Evolutionary conservation across 495 filamentous ascomycete species (phyloP).

Genomic region (Neurospora sp.): DNA sequence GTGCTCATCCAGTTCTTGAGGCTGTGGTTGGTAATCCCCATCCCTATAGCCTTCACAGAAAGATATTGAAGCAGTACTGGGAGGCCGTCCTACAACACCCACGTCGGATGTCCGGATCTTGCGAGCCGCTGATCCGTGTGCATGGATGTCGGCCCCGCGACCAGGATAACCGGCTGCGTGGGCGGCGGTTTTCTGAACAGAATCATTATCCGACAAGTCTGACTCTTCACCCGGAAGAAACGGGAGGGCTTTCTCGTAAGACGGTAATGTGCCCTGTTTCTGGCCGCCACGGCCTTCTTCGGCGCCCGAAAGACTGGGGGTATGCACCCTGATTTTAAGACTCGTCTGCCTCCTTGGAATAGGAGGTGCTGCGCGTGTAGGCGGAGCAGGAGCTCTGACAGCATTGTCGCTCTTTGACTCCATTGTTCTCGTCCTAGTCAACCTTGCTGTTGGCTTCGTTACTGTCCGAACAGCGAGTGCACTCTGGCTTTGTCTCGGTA

Average conservation of each 20-base stretch:
- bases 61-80: background rate
- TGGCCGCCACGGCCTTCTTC: background rate
- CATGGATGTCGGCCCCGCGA: background rate
- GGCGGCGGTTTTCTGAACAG: background rate
- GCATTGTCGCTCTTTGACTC: conserved; percentile 6
- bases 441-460: background rate
- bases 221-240: background rate
- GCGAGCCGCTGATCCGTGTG: background rate
- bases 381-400: background rate
- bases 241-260: background rate
- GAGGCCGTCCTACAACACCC: background rate
- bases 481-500: background rate
- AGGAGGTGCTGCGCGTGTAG: conserved; percentile 15
- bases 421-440: background rate
- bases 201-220: background rate
- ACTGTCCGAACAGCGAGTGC: background rate
- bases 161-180: background rate
- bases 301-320: background rate
- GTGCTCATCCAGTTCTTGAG: background rate
- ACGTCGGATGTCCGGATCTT: background rate
- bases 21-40: background rate
- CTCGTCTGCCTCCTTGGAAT: conserved; percentile 24
- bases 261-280: background rate
- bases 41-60: background rate
- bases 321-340: conserved; percentile 2